Evolutionary conservation across 2,329 filamentous ascomycete genomes (phyloP).

Genomic region (Pochonia chlamydosporia): DNA sequence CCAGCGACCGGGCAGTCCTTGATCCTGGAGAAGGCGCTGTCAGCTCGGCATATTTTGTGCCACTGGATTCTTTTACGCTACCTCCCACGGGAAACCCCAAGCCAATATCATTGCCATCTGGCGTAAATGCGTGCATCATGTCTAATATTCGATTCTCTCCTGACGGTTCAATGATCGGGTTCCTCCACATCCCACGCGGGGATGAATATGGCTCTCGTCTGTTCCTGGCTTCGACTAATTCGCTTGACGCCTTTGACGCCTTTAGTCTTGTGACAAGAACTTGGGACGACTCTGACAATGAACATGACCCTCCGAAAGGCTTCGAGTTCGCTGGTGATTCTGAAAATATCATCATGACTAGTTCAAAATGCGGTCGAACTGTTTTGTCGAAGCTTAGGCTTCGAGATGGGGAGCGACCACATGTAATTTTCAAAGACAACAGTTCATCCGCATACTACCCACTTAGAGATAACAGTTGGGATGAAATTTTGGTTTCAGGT

Average conservation of each 20-base stretch:
- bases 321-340: slow-evolving; percentile 30
- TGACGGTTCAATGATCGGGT: slow-evolving; percentile 29
- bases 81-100: slow-evolving; percentile 15
- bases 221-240: slow-evolving; percentile 20
- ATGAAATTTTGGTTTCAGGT: slow-evolving; percentile 29
- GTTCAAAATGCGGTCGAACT: slow-evolving; percentile 25
- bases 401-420: slow-evolving; percentile 19
- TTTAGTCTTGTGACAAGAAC: slow-evolving; percentile 2
- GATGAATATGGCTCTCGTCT: slow-evolving; percentile 22
- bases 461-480: slow-evolving; percentile 17
- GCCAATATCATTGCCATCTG: slow-evolving; percentile 16
- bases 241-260: slow-evolving; percentile 9
- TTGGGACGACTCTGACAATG: slow-evolving; percentile 9
- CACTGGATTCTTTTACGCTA: slow-evolving; percentile 24
- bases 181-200: slow-evolving; percentile 20
- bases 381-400: slow-evolving; percentile 28
- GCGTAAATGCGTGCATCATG: slow-evolving; percentile 6
- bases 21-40: slow-evolving; percentile 10
- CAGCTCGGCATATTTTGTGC: slow-evolving; percentile 25
- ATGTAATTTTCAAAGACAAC: slow-evolving; percentile 18
- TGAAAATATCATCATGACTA: slow-evolving; percentile 27
- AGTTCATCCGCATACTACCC: slow-evolving; percentile 22
- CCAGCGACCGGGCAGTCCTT: slow-evolving; percentile 12
- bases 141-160: slow-evolving; percentile 29
- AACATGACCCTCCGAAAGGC: slow-evolving; percentile 20